Percentiles rank a stretch among this genome's conserved stretches.
These are phyloP conservation scores for Polytrichum commune DNA, from an alignment of 225 moss, liverwort and hornwort genomes.

Conservation along the genomic window DNA sequence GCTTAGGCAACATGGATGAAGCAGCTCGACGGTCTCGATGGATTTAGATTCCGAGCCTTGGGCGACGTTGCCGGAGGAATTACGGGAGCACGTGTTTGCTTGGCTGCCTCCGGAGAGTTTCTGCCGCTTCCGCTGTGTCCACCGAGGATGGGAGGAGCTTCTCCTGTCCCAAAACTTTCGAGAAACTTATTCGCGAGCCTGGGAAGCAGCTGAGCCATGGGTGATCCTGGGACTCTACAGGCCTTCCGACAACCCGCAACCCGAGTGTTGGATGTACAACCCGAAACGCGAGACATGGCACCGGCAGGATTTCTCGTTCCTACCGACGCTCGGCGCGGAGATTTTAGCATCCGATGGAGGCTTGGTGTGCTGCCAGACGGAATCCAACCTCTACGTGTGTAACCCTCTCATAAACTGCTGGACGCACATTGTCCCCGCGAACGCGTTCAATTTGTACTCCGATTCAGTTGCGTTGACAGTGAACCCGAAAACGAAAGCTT, in stretches of 20 bases:
- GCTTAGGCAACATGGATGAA: neutral
- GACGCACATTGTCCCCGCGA: neutral
- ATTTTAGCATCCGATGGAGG: slow-evolving; percentile 12
- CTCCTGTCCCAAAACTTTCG: neutral
- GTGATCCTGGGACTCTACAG: slow-evolving; percentile 2
- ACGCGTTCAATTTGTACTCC: neutral
- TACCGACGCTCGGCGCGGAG: neutral
- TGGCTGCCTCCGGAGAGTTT: slow-evolving; percentile 9
- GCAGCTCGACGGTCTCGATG: neutral
- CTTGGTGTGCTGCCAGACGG: slow-evolving; percentile 12
- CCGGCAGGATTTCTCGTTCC: slow-evolving; percentile 5
- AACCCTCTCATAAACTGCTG: slow-evolving; percentile 8
- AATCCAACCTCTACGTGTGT: slow-evolving; percentile 3
- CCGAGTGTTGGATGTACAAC: slow-evolving; percentile 8
- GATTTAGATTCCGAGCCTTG: slow-evolving; percentile 9
- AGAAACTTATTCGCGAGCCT: slow-evolving; percentile 11
- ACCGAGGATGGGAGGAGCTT: neutral
- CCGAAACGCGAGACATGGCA: neutral
- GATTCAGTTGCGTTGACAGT: slow-evolving; percentile 8
- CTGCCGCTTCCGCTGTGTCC: slow-evolving; percentile 1
- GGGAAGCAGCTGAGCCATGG: slow-evolving; percentile 4
- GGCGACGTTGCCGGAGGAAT: slow-evolving; percentile 5
- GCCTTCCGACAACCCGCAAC: slow-evolving; percentile 1
- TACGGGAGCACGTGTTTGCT: slow-evolving; percentile 10
- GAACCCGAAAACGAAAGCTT: neutral